Evolutionary conservation across 1,139 yeast species (phyloP).

Genomic region (Martiniozyma asiatica): DNA sequence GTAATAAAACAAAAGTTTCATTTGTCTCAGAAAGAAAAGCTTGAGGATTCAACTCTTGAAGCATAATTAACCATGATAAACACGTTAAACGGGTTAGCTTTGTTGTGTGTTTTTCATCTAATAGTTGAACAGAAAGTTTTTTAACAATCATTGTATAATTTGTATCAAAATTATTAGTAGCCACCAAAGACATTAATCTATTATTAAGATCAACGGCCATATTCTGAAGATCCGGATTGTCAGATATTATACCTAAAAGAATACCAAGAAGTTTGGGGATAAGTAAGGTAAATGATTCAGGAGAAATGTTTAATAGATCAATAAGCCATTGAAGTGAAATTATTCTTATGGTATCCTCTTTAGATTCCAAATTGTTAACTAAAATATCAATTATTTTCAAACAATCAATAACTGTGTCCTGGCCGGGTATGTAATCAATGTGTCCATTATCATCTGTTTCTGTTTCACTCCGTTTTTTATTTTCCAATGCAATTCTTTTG

Average conservation of each 20-base stretch:
- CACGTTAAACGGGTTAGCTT: slow-evolving; percentile 79
- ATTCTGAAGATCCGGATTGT: slow-evolving; percentile 38
- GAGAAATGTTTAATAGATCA: slow-evolving; percentile 61
- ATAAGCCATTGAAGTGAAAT: slow-evolving; percentile 80
- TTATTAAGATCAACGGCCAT: slow-evolving; percentile 44
- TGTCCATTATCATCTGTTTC: slow-evolving; percentile 7
- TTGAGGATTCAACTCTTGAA: slow-evolving; percentile 63
- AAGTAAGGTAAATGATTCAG: slow-evolving; percentile 59
- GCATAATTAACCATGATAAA: slow-evolving; percentile 80
- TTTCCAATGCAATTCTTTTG: slow-evolving; percentile 23
- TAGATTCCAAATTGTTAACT: slow-evolving; percentile 62
- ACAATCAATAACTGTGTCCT: slow-evolving; percentile 73
- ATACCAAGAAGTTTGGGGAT: slow-evolving; percentile 48
- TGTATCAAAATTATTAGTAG: slow-evolving; percentile 25
- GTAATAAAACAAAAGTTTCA: slow-evolving; percentile 62
- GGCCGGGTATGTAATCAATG: slow-evolving; percentile 56
- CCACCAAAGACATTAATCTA: slow-evolving; percentile 35
- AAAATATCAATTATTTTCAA: slow-evolving; percentile 71
- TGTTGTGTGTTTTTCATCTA: slow-evolving; percentile 59
- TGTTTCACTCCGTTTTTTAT: slow-evolving; percentile 14
- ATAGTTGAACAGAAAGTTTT: slow-evolving; percentile 47
- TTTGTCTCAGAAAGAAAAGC: slow-evolving; percentile 48
- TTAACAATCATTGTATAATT: slow-evolving; percentile 49
- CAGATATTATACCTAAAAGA: slow-evolving; percentile 43
- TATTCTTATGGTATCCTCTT: slow-evolving; percentile 67